These are phyloP conservation scores for Boletus rubropictus DNA, from an alignment of 768 basidiomycete genomes.

Conservation along the genomic window DNA sequence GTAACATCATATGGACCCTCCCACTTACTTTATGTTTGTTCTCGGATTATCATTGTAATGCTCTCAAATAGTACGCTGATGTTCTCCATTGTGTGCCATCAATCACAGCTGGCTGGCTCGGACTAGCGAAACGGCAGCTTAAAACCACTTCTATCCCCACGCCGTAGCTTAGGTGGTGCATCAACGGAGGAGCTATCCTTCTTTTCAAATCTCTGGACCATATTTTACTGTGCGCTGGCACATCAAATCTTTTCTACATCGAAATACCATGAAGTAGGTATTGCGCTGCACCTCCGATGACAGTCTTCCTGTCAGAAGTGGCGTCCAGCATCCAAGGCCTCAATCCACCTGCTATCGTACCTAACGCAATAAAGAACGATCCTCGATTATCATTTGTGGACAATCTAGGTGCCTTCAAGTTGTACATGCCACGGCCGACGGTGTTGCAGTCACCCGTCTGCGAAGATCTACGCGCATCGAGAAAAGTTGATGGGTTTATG, in stretches of 20 bases:
- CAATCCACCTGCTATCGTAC: background rate
- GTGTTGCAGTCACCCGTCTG: background rate
- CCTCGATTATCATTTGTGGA: background rate
- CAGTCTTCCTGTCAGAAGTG: too few relatives aligned
- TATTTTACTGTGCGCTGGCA: too few relatives aligned
- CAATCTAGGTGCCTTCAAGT: background rate
- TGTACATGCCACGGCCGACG: background rate
- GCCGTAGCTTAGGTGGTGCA: too few relatives aligned
- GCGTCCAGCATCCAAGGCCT: too few relatives aligned
- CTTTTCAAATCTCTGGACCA: too few relatives aligned
- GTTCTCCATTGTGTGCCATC: too few relatives aligned
- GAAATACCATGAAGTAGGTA: too few relatives aligned
- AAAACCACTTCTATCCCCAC: too few relatives aligned
- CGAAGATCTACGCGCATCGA: background rate
- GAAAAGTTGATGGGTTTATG: background rate
- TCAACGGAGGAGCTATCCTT: too few relatives aligned
- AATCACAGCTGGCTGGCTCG: too few relatives aligned
- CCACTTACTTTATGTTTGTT: background rate
- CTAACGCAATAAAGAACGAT: background rate
- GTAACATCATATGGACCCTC: background rate
- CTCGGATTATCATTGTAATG: background rate
- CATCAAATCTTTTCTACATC: too few relatives aligned
- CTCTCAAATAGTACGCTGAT: background rate
- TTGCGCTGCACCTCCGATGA: background rate
- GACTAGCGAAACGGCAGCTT: too few relatives aligned